A percentile compares a stretch with the other conserved stretches of the same genome.
These are phyloP conservation scores for Arthrobotrys entomopaga DNA, from an alignment of 2,329 filamentous ascomycete genomes.

Conservation along the genomic window DNA sequence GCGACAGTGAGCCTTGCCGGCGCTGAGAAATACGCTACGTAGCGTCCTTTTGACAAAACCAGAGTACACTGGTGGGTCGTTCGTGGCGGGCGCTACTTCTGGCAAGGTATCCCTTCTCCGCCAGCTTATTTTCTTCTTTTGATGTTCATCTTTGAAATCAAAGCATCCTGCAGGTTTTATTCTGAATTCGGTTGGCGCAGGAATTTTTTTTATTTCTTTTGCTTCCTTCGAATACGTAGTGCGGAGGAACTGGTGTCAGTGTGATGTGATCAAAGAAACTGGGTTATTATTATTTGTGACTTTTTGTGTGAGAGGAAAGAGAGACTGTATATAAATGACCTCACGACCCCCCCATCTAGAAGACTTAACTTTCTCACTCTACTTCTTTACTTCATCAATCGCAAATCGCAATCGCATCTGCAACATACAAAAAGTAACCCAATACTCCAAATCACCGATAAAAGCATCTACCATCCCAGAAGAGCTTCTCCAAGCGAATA, in stretches of 20 bases:
- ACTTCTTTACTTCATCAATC: conserved; percentile 41
- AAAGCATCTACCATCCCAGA: conserved; percentile 24
- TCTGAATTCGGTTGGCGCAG: conserved; percentile 42
- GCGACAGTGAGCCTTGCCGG: conserved; percentile 20
- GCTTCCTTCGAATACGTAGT: background rate
- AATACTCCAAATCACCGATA: conserved; percentile 21
- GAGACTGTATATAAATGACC: conserved; percentile 44
- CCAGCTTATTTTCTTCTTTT: conserved; percentile 7
- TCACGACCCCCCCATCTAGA: conserved; percentile 16
- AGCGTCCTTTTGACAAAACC: background rate
- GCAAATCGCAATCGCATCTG: conserved; percentile 28
- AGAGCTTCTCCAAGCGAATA: conserved; percentile 26
- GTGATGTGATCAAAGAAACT: conserved; percentile 51
- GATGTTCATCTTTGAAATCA: conserved; percentile 27
- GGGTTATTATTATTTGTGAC: conserved; percentile 1
- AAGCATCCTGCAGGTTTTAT: conserved; percentile 24
- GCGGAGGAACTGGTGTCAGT: conserved; percentile 14
- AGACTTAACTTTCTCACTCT: conserved; percentile 9
- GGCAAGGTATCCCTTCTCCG: conserved; percentile 8
- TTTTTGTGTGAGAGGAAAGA: background rate
- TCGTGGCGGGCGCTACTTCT: conserved; percentile 5
- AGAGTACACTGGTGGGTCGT: conserved; percentile 4
- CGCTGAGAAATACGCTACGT: conserved; percentile 23
- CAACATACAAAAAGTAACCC: background rate
- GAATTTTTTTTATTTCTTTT: conserved; percentile 9